A percentile compares a stretch with the other conserved stretches of the same genome.
phyloP scores from a whole-genome alignment of 1,284 basidiomycete genomes.

The Pulveroboletus sp. region DNA sequence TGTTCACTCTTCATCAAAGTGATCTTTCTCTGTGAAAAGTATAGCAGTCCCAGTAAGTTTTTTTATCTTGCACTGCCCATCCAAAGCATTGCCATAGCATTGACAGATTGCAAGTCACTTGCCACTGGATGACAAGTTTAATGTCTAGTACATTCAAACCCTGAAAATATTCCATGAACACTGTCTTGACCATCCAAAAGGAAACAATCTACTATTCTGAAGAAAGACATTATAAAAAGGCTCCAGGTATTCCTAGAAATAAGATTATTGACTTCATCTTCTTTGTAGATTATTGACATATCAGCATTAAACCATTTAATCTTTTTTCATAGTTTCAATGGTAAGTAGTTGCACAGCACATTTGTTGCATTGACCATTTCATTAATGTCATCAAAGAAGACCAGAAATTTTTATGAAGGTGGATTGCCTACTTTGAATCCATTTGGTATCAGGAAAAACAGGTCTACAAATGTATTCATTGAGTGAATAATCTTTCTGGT shows the following conservation, averaged over 20 bases:
- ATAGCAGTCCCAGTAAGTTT: not conserved
- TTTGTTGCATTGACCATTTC: too few species aligned
- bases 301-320: not conserved
- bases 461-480: not conserved
- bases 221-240: too few species aligned
- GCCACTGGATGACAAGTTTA: not conserved
- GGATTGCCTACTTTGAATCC: not conserved
- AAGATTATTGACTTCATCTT: too few species aligned
- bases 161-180: not conserved
- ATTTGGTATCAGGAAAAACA: not conserved
- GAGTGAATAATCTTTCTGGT: not conserved
- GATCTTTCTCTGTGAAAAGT: not conserved
- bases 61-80: not conserved
- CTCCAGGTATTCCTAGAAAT: too few species aligned
- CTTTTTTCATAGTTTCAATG: too few species aligned
- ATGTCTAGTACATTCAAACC: not conserved
- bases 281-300: not conserved
- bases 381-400: not conserved
- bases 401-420: not conserved
- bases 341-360: too few species aligned
- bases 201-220: not conserved
- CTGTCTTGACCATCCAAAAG: too few species aligned
- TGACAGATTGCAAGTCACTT: not conserved
- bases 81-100: not conserved
- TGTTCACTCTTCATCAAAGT: not conserved